phyloP scores from a whole-genome alignment of 345 rosid species.

The Barbarea vulgaris region DNA sequence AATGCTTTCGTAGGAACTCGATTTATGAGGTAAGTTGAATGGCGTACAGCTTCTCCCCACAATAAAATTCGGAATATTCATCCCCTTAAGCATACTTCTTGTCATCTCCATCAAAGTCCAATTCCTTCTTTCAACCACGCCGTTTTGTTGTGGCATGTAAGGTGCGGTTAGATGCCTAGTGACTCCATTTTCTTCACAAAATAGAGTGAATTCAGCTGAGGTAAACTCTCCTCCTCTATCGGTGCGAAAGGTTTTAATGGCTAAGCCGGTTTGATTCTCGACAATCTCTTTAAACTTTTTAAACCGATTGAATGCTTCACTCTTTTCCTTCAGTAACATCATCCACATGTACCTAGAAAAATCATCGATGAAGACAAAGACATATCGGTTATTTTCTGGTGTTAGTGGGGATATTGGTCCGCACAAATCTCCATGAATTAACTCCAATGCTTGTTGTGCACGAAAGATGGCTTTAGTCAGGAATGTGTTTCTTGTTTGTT shows the following conservation, averaged over 20 bases:
- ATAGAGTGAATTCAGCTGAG: not conserved
- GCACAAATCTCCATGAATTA: not conserved
- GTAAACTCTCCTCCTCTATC: constrained; percentile 9
- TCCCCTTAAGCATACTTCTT: not conserved
- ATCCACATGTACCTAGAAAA: not conserved
- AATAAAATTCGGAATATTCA: not conserved
- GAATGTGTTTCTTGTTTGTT: not conserved
- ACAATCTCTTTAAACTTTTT: not conserved
- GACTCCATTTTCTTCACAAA: constrained; percentile 1
- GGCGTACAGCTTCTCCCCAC: not conserved
- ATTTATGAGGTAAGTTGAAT: not conserved
- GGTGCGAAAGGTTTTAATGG: not conserved
- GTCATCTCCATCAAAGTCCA: constrained; percentile 8
- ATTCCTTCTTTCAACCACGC: not conserved
- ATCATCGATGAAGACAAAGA: not conserved
- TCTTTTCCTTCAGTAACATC: not conserved
- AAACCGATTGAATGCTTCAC: not conserved
- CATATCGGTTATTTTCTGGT: not conserved
- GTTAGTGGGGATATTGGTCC: not conserved
- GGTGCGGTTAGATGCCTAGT: not conserved
- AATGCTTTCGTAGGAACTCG: not conserved
- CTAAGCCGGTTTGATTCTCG: not conserved
- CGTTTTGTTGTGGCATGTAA: not conserved
- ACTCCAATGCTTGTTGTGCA: not conserved
- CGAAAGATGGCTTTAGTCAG: accelerated